Conservation (phyloP, 495 filamentous ascomycete genomes). For the Tuber umbilicatum region DNA sequence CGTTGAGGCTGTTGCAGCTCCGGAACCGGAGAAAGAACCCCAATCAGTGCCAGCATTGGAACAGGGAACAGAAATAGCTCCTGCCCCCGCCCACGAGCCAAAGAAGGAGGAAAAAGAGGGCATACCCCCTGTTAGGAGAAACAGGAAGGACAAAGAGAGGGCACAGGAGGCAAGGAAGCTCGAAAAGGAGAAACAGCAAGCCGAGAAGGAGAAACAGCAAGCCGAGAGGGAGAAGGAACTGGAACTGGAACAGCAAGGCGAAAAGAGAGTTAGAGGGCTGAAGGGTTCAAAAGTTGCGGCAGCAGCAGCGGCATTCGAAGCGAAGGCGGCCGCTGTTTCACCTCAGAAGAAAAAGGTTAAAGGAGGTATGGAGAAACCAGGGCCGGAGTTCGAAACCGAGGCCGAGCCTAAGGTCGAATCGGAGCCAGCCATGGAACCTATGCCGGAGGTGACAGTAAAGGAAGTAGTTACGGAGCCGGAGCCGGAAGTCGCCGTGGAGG, state of each 20-base stretch:
- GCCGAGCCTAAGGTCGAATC: constrained; percentile 8
- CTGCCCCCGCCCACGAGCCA: constrained; percentile 7
- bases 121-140: constrained; percentile 1
- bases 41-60: constrained; percentile 13
- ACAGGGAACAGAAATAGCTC: constrained; percentile 10
- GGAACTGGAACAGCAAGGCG: background rate
- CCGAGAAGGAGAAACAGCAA: background rate
- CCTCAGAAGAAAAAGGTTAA: background rate
- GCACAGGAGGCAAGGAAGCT: constrained; percentile 6
- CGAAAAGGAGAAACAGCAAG: background rate
- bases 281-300: constrained; percentile 29
- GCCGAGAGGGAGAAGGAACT: constrained; percentile 11
- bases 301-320: constrained; percentile 23
- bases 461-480: constrained; percentile 6
- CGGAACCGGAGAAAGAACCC: constrained; percentile 2
- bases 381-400: constrained; percentile 9
- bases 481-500: constrained; percentile 1
- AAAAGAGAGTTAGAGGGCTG: background rate
- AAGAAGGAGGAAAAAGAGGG: constrained; percentile 9
- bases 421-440: constrained; percentile 8
- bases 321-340: constrained; percentile 2
- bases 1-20: constrained; percentile 1
- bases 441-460: background rate
- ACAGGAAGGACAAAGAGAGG: constrained; percentile 1
- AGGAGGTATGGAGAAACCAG: constrained; percentile 14